Evolutionary conservation across 2,329 filamentous ascomycete genomes (phyloP).

Genomic region (Knoxdaviesia proteae): DNA sequence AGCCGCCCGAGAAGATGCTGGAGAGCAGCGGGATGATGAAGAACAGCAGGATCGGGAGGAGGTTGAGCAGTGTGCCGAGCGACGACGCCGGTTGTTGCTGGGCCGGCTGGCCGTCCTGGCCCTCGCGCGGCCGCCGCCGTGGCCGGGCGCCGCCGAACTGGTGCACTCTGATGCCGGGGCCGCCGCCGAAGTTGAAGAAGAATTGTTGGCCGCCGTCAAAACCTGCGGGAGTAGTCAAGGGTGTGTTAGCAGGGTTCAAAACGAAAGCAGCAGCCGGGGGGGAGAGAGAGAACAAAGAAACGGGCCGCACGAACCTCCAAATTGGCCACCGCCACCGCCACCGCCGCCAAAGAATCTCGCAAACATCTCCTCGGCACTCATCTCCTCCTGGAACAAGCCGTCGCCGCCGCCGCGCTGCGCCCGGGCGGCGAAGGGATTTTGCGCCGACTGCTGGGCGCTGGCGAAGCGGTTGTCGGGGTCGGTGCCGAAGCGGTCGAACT

Average conservation of each 20-base stretch:
- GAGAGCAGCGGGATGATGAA: conserved; percentile 72
- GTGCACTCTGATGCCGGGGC: conserved; percentile 79
- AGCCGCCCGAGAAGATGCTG: conserved; percentile 47
- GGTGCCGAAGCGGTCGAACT: conserved; percentile 73
- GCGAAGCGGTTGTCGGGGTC: conserved; percentile 82
- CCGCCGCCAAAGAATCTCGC: conserved; percentile 84
- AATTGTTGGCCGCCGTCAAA: conserved; percentile 73
- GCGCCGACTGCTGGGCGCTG: conserved; percentile 26
- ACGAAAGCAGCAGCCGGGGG: background rate
- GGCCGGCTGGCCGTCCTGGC: conserved; percentile 29
- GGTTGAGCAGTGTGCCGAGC: conserved; percentile 43
- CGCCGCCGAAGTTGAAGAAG: conserved; percentile 85
- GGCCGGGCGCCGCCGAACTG: conserved; percentile 75
- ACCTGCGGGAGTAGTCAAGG: conserved; percentile 15
- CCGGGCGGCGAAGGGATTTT: conserved; percentile 44
- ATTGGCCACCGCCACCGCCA: conserved; percentile 42
- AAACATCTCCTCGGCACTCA: conserved; percentile 93
- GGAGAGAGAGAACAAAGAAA: background rate
- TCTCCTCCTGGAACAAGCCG: conserved; percentile 67
- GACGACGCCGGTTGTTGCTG: conserved; percentile 22
- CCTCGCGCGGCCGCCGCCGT: conserved; percentile 51
- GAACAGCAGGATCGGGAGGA: conserved; percentile 75
- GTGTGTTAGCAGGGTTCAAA: background rate
- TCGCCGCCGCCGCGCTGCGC: conserved; percentile 20
- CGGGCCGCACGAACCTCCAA: conserved; percentile 18